Evolutionary conservation across 352 stramenopile species (phyloP).

Genomic region (Discostella stelligera): DNA sequence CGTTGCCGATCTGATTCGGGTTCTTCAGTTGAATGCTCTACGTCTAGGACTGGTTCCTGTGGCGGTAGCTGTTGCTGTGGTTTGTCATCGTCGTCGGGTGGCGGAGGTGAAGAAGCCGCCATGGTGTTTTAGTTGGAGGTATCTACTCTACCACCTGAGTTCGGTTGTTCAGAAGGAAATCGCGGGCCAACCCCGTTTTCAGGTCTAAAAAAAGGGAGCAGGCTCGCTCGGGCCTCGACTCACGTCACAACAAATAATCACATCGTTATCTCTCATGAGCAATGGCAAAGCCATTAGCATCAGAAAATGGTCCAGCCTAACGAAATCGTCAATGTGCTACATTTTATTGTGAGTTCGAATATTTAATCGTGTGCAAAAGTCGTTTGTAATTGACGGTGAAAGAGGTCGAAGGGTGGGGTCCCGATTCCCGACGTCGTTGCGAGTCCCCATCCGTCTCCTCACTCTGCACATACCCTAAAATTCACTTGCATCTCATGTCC

Average conservation of each 20-base stretch:
- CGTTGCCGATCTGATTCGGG: neutral
- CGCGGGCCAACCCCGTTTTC: no score
- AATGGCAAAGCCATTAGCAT: neutral
- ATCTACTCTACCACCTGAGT: no score
- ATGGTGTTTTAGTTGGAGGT: no score
- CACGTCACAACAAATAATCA: no score
- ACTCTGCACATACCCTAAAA: no score
- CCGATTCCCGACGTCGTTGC: neutral
- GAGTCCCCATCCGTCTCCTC: neutral
- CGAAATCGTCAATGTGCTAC: slow-evolving; percentile 57
- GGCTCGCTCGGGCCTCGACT: no score
- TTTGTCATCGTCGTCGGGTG: neutral
- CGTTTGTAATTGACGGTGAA: no score
- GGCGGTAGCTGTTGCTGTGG: neutral
- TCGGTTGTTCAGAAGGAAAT: no score
- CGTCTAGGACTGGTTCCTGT: neutral
- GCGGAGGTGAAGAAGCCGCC: no score
- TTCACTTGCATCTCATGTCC: neutral
- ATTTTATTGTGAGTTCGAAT: slow-evolving; percentile 48
- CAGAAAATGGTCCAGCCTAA: slow-evolving; percentile 59
- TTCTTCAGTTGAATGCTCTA: neutral
- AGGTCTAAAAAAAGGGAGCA: no score
- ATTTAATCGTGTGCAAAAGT: neutral
- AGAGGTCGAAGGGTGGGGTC: no score
- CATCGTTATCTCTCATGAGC: no score